phyloP scores from a whole-genome alignment of 345 rosid genomes.

The Abelmoschus esculentus region DNA sequence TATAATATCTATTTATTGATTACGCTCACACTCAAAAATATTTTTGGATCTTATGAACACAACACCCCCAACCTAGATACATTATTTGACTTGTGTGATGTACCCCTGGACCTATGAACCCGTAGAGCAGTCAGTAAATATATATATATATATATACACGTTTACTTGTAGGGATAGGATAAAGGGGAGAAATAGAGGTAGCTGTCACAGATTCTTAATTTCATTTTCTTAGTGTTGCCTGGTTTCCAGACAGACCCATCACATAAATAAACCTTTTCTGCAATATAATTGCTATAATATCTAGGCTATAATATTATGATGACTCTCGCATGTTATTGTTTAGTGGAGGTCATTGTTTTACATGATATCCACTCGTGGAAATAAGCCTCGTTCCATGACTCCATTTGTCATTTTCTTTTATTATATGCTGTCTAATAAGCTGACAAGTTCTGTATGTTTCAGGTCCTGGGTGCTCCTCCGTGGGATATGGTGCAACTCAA shows the following conservation, averaged over 20 bases:
- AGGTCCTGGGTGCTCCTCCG: constrained; percentile 98
- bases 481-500: constrained; percentile 95
- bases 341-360: constrained; percentile 7
- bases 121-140: too few relatives aligned
- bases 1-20: too few relatives aligned
- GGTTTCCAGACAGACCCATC: constrained; percentile 7
- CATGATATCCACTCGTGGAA: constrained; percentile 15
- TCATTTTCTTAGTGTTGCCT: constrained; percentile 15
- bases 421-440: constrained; percentile 26
- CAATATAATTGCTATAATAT: constrained; percentile 9
- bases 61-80: too few relatives aligned
- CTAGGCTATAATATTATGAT: not conserved
- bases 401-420: not conserved
- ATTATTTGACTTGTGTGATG: too few relatives aligned
- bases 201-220: constrained; percentile 8
- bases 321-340: constrained; percentile 11
- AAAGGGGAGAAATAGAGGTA: not conserved
- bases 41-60: too few relatives aligned
- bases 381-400: constrained; percentile 2
- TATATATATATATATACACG: too few relatives aligned
- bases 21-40: too few relatives aligned
- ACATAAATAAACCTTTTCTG: not conserved
- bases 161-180: too few relatives aligned
- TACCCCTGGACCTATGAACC: too few relatives aligned
- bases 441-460: constrained; percentile 41